phyloP scores from a whole-genome alignment of 1,139 yeast genomes.

The Torulaspora pretoriensis region DNA sequence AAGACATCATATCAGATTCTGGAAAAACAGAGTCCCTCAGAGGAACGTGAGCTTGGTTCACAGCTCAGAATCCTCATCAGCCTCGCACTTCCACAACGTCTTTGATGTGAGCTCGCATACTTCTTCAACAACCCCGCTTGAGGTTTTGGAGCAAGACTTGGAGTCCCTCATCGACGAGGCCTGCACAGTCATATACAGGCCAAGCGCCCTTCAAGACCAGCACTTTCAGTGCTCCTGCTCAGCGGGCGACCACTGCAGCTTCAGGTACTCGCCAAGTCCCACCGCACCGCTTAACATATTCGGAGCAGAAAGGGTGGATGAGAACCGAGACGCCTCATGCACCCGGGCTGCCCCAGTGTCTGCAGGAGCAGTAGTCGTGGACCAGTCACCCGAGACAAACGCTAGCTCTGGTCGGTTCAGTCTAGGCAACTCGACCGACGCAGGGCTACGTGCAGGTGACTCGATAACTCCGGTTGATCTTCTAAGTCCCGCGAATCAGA shows the following conservation, averaged over 20 bases:
- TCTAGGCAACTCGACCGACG: neutral
- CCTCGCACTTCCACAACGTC: neutral
- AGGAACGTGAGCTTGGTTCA: neutral
- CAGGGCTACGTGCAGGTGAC: neutral
- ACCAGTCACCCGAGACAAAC: neutral
- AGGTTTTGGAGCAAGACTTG: neutral
- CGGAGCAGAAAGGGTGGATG: neutral
- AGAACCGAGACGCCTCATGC: neutral
- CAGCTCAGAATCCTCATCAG: neutral
- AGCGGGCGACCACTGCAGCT: neutral
- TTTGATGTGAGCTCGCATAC: neutral
- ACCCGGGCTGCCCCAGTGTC: neutral
- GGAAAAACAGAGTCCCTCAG: neutral
- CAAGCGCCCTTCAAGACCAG: neutral
- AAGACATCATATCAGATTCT: constrained; percentile 2
- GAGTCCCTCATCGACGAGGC: constrained; percentile 1
- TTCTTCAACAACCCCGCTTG: neutral
- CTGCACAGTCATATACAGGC: constrained; percentile 3
- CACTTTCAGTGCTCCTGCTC: neutral
- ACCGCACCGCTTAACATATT: neutral
- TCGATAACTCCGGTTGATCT: neutral
- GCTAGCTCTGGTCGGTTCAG: neutral
- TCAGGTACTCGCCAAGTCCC: neutral
- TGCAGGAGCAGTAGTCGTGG: neutral
- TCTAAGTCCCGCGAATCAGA: neutral